phyloP scores from a whole-genome alignment of 106 monocot genomes.

The Dioscorea alata region DNA sequence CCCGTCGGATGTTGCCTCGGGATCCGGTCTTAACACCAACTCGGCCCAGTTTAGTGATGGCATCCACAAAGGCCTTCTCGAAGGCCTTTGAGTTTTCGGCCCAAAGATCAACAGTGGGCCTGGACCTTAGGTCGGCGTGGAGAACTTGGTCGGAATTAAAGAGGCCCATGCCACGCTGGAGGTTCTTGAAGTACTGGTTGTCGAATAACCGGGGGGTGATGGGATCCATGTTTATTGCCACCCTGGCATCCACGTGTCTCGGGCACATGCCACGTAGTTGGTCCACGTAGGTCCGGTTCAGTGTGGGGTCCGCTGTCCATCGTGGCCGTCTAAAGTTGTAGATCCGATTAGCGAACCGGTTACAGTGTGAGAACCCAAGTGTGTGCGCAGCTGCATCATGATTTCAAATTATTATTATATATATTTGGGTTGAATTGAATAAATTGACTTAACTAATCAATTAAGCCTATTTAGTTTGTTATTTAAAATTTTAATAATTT shows the following conservation, averaged over 20 bases:
- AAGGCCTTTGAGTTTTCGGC: constrained; percentile 25
- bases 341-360: constrained; percentile 40
- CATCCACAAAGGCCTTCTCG: constrained; percentile 26
- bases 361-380: constrained; percentile 64
- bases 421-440: not conserved
- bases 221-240: constrained; percentile 56
- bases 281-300: constrained; percentile 36
- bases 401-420: not conserved
- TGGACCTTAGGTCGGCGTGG: constrained; percentile 27
- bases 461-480: not conserved
- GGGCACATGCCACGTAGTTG: constrained; percentile 42
- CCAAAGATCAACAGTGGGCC: constrained; percentile 31
- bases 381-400: constrained; percentile 46
- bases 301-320: constrained; percentile 28
- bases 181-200: constrained; percentile 68
- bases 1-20: constrained; percentile 35
- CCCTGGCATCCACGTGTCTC: constrained; percentile 19
- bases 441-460: not conserved
- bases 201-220: constrained; percentile 50
- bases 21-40: constrained; percentile 52
- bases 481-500: not conserved
- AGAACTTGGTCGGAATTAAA: constrained; percentile 60
- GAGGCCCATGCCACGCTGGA: constrained; percentile 58
- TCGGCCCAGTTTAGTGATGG: constrained; percentile 50
- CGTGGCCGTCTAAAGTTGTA: constrained; percentile 28